Evolutionary conservation across 164 flowering plant genomes (phyloP).

Genomic region (Aristolochia fimbriata): DNA sequence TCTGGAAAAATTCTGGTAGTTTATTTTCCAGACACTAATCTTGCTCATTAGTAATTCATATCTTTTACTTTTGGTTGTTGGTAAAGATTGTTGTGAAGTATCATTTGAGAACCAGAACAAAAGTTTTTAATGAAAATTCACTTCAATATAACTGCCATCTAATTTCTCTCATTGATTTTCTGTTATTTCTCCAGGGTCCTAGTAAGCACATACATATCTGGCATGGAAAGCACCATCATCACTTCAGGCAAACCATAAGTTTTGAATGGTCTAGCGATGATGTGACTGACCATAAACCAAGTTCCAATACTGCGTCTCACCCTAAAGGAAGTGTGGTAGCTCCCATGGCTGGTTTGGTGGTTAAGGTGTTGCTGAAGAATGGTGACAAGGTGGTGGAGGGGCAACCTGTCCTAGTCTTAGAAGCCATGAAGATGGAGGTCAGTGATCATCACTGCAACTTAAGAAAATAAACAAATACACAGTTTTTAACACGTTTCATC

Average conservation of each 20-base stretch:
- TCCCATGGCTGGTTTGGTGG: conserved; percentile 97
- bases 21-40: no score
- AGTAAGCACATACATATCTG: conserved; percentile 68
- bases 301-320: conserved; percentile 31
- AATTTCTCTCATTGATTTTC: background rate
- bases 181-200: conserved; percentile 34
- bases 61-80: no score
- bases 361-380: conserved; percentile 67
- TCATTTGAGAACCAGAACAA: no score
- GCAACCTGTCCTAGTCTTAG: conserved; percentile 73
- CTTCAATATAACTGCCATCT: background rate
- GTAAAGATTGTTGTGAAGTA: no score
- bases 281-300: conserved; percentile 35
- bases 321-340: conserved; percentile 77
- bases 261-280: conserved; percentile 40
- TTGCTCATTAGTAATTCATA: no score
- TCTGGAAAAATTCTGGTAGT: no score
- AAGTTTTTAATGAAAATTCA: background rate
- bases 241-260: conserved; percentile 46
- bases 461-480: background rate
- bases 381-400: conserved; percentile 58
- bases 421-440: conserved; percentile 99
- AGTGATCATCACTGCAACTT: conserved; percentile 5
- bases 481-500: conserved; percentile 2
- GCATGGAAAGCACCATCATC: conserved; percentile 69